Conservation (phyloP, 2,329 filamentous ascomycete genomes). For the Aspergillus viridinutans region DNA sequence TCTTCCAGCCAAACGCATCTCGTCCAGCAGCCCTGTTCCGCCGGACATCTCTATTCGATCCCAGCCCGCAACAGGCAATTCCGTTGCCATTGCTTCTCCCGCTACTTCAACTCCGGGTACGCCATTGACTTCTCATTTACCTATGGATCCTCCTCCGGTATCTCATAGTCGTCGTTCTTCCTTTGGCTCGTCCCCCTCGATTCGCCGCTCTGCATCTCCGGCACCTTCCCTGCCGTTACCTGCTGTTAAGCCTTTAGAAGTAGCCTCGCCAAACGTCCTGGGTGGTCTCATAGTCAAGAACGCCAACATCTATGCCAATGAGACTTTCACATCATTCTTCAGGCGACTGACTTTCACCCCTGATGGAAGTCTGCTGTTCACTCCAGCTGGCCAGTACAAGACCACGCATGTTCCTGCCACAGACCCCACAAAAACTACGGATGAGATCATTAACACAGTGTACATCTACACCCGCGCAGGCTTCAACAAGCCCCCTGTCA, state of each 20-base stretch:
- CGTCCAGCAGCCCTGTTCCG: constrained; percentile 86
- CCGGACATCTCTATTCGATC: constrained; percentile 59
- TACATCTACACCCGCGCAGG: constrained; percentile 97
- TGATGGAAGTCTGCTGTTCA: constrained; percentile 89
- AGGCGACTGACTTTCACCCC: constrained; percentile 88
- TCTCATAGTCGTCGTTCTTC: constrained; percentile 93
- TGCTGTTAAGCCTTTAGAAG: constrained; percentile 89
- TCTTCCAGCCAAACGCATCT: constrained; percentile 83
- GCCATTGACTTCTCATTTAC: constrained; percentile 79
- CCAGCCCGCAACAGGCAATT: constrained; percentile 32
- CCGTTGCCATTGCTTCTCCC: constrained; percentile 68
- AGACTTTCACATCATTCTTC: constrained; percentile 96
- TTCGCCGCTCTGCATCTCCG: constrained; percentile 83
- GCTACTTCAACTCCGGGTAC: constrained; percentile 89
- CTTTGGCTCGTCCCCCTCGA: constrained; percentile 72
- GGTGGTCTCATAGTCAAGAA: constrained; percentile 68
- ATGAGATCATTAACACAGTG: constrained; percentile 92
- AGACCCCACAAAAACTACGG: constrained; percentile 66
- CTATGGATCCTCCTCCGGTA: constrained; percentile 93
- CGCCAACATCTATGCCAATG: constrained; percentile 88
- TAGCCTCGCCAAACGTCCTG: constrained; percentile 70
- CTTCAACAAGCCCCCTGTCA: constrained; percentile 92
- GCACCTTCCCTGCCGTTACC: constrained; percentile 90
- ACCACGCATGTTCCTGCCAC: constrained; percentile 64
- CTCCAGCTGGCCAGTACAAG: constrained; percentile 93